Evolutionary conservation across 1,284 basidiomycete genomes (phyloP).

Genomic region (Veloboletus limbatus): DNA sequence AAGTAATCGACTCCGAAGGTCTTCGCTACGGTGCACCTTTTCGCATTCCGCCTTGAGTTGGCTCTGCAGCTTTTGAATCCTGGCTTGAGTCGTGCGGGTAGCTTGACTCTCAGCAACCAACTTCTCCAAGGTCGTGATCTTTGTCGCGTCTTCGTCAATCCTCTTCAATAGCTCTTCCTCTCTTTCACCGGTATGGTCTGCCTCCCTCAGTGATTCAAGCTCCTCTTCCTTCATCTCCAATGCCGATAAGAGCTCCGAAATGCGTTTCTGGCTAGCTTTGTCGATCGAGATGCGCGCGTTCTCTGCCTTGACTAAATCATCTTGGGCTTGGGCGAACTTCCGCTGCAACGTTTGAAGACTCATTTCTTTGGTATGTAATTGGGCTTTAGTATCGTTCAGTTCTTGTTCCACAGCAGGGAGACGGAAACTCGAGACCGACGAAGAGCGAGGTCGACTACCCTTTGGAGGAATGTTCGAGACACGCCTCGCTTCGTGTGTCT

Average conservation of each 20-base stretch:
- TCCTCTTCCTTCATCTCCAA: conserved; percentile 59
- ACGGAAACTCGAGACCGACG: conserved; percentile 49
- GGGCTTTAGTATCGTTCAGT: conserved; percentile 43
- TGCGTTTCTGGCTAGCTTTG: conserved; percentile 40
- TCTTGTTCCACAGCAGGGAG: conserved; percentile 54
- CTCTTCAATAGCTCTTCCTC: conserved; percentile 57
- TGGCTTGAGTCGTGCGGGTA: conserved; percentile 37
- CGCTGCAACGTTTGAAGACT: conserved; percentile 42
- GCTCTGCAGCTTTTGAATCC: conserved; percentile 39
- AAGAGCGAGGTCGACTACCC: conserved; percentile 42
- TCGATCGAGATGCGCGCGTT: conserved; percentile 61
- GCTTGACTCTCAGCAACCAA: conserved; percentile 40
- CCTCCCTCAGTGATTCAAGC: conserved; percentile 42
- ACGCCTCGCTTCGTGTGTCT: conserved; percentile 34
- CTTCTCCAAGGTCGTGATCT: conserved; percentile 51
- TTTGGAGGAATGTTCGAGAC: conserved; percentile 31
- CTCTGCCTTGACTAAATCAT: conserved; percentile 47
- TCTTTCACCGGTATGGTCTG: conserved; percentile 38
- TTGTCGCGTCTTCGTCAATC: conserved; percentile 65
- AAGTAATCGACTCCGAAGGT: conserved; percentile 29
- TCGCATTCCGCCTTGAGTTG: conserved; percentile 44
- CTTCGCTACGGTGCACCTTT: conserved; percentile 39
- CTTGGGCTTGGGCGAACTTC: conserved; percentile 48
- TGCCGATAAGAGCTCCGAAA: conserved; percentile 42
- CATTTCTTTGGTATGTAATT: conserved; percentile 42